Base-by-base conservation (phyloP, 192 early-diverging fungal genomes). In the Podila horticola region DNA sequence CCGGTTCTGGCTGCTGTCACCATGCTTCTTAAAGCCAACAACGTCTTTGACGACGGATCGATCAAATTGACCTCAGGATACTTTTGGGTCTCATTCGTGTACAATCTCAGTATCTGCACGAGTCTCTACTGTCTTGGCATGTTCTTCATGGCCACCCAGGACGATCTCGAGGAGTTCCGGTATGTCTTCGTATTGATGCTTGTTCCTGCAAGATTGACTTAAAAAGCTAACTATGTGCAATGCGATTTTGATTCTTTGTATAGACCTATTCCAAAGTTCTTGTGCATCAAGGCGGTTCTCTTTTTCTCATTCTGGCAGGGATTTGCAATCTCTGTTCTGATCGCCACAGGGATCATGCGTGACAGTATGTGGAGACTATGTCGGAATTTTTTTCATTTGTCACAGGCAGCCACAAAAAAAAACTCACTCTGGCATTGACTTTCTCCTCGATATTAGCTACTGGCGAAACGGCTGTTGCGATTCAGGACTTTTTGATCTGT, bases 261-360 rank as follows among this genome's bases (percentile, higher is more conserved):
- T 82, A 94, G 94, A 58, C 97, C 97, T n/a, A 71, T 98, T 59
- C 95, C 97, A 34, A 98, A 98, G 83, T 98, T 98, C 60, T 83
- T 98, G 31, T 95, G 93, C 71, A 90, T 98, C 72, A 98, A 98
- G 85, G 92, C 93, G 8, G 92, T 97, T 22, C 91, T 98, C 58
- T 97, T 97, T 75, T 94, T 98, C 73, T 95, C 95, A 2, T 98
- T 94, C 82, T 98, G 96, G 95, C 96, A 97, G 83, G 90, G 95
- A 38, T 71, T 98, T 49, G 86, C 90, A 9, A 88, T 98, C 57
- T 91, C 97, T 28, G 86, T 98, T 26, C 69, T 98, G 51, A 92
- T 95, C 2, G 87, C 90, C 20, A 75, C 89, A 36, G 34, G 13
- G 48, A 65, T 30, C 52, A n/a, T 36, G 34, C 34, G 34, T 36